Percentiles rank a stretch among this genome's conserved stretches.
These are phyloP conservation scores for Podila verticillata DNA, from an alignment of 192 early-diverging fungal genomes.

Conservation along the genomic window DNA sequence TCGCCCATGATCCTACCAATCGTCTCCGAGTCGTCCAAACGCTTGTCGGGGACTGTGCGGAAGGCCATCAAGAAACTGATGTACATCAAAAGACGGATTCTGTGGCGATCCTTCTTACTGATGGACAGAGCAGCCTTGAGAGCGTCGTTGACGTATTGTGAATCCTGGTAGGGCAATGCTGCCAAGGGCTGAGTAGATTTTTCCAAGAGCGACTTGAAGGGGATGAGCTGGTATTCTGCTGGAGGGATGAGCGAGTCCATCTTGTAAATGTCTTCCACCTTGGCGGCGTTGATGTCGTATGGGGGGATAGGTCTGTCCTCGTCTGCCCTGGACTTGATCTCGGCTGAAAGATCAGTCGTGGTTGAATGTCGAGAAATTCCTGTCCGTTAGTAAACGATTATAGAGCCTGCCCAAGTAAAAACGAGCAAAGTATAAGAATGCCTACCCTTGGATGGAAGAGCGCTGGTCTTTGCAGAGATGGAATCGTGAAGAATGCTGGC, in stretches of 20 bases:
- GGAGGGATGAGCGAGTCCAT: conserved; percentile 75
- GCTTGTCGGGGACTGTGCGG: conserved; percentile 53
- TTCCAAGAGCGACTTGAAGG: conserved; percentile 61
- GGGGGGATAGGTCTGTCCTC: conserved; percentile 78
- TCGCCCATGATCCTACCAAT: conserved; percentile 58
- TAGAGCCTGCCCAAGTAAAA: too few species aligned
- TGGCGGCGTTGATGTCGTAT: conserved; percentile 72
- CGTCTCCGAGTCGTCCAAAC: conserved; percentile 58
- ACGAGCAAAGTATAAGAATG: not conserved
- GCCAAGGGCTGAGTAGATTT: conserved; percentile 49
- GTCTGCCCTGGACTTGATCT: conserved; percentile 63
- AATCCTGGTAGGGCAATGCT: conserved; percentile 53
- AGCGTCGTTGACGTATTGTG: conserved; percentile 56
- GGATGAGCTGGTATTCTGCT: conserved; percentile 71
- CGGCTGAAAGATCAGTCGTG: conserved; percentile 3
- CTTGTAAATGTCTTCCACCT: conserved; percentile 83
- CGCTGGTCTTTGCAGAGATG: conserved; percentile 72
- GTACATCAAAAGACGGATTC: conserved; percentile 74
- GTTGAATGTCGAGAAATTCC: not conserved
- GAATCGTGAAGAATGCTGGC: conserved; percentile 72
- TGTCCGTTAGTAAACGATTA: too few species aligned
- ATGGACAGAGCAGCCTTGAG: conserved; percentile 46
- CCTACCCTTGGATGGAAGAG: conserved; percentile 67
- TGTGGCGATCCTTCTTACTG: conserved; percentile 62
- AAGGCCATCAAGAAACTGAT: conserved; percentile 83